Conservation (phyloP, 2,329 filamentous ascomycete genomes). For the Byssochlamys sp. region DNA sequence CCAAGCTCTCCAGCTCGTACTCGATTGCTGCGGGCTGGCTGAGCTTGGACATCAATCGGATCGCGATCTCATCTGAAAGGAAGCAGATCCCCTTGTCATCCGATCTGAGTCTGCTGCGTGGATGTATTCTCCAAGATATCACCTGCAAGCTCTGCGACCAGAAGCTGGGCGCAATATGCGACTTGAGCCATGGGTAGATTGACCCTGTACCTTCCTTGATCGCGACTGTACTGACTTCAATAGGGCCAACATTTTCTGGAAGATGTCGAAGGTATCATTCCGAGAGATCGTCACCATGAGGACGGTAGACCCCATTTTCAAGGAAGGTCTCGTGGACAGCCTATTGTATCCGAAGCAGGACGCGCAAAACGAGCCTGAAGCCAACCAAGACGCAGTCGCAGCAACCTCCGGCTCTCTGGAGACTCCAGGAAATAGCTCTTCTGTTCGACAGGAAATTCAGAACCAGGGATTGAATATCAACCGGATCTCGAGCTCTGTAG, state of each 20-base stretch:
- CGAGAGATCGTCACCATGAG: conserved; percentile 32
- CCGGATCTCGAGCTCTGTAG: conserved; percentile 30
- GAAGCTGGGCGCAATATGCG: conserved; percentile 27
- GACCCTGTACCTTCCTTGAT: background rate
- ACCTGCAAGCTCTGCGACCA: conserved; percentile 30
- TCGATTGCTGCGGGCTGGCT: conserved; percentile 28
- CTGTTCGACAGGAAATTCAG: conserved; percentile 26
- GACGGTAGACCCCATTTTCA: conserved; percentile 26
- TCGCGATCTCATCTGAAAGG: conserved; percentile 26
- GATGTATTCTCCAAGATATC: conserved; percentile 27
- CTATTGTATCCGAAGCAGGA: conserved; percentile 16
- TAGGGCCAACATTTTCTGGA: conserved; percentile 32
- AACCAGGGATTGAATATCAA: conserved; percentile 28
- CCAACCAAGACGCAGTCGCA: background rate
- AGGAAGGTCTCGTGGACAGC: conserved; percentile 23
- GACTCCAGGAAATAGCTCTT: conserved; percentile 10
- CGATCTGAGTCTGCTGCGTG: conserved; percentile 25
- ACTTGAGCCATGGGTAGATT: conserved; percentile 27
- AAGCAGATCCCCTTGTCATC: conserved; percentile 29
- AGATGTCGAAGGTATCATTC: conserved; percentile 29
- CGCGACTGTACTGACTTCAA: background rate
- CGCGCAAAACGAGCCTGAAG: conserved; percentile 7
- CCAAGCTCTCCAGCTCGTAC: conserved; percentile 29
- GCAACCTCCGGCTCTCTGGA: conserved; percentile 9
- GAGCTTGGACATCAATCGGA: conserved; percentile 29